phyloP scores from a whole-genome alignment of 257 asterid species.

The Plantago elongata region DNA sequence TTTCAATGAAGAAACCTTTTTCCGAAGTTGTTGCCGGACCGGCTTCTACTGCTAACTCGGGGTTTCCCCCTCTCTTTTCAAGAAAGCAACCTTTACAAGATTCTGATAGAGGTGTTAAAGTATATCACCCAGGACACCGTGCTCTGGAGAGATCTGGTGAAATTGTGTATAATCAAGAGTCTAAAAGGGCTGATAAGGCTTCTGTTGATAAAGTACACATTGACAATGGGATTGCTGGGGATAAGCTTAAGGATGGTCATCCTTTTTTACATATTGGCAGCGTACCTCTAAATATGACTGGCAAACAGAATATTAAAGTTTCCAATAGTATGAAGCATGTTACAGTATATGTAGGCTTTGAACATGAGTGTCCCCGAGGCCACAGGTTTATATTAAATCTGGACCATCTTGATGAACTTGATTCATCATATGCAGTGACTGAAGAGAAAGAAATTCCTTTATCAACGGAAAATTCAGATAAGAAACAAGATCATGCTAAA shows the following conservation, averaged over 20 bases:
- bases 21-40: slow-evolving; percentile 97
- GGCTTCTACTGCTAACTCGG: slow-evolving; percentile 44
- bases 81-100: slow-evolving; percentile 48
- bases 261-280: slow-evolving; percentile 41
- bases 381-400: slow-evolving; percentile 75
- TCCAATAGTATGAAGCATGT: slow-evolving; percentile 36
- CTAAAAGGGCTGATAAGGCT: slow-evolving; percentile 28
- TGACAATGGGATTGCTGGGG: slow-evolving; percentile 26
- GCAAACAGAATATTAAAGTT: slow-evolving; percentile 28
- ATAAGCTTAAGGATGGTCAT: slow-evolving; percentile 27
- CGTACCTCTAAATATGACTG: slow-evolving; percentile 31
- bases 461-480: slow-evolving; percentile 37
- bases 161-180: slow-evolving; percentile 34
- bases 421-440: slow-evolving; percentile 46
- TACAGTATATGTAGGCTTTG: slow-evolving; percentile 66
- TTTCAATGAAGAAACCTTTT: slow-evolving; percentile 72
- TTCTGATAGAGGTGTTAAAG: slow-evolving; percentile 44
- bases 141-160: slow-evolving; percentile 37
- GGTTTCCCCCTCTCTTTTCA: slow-evolving; percentile 73
- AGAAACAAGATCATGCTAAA: slow-evolving; percentile 44
- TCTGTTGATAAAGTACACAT: slow-evolving; percentile 26
- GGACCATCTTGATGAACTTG: slow-evolving; percentile 74
- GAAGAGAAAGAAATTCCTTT: slow-evolving; percentile 44
- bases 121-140: slow-evolving; percentile 27
- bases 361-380: slow-evolving; percentile 91